Percentiles rank a stretch among this genome's conserved stretches.
These are phyloP conservation scores for Diaporthe destruens DNA, from an alignment of 2,329 filamentous ascomycete genomes.

Conservation along the genomic window DNA sequence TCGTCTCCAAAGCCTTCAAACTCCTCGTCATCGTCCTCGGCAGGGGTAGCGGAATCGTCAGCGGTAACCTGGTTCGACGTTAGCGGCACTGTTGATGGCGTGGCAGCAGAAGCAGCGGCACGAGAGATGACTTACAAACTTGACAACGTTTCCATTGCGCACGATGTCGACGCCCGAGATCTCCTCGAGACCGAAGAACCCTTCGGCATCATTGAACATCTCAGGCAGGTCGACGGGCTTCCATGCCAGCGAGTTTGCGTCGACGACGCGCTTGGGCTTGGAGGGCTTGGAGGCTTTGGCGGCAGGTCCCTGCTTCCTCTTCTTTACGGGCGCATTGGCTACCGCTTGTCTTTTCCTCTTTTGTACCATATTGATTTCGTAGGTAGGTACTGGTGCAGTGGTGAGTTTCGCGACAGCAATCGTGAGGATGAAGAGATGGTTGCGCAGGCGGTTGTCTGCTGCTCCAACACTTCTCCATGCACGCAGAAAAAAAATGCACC, in stretches of 20 bases:
- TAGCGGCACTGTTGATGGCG: not conserved
- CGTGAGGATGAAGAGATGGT: not conserved
- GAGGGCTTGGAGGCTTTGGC: conserved; percentile 1
- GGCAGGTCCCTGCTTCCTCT: conserved; percentile 43
- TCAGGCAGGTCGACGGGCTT: conserved; percentile 76
- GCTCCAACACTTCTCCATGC: not conserved
- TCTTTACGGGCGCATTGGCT: conserved; percentile 27
- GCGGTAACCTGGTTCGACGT: conserved; percentile 10
- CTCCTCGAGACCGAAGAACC: conserved; percentile 92
- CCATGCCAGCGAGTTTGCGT: conserved; percentile 67
- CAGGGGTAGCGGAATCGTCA: not conserved
- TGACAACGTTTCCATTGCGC: conserved; percentile 69
- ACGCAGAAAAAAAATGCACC: conserved; percentile 34
- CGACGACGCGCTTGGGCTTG: conserved; percentile 57
- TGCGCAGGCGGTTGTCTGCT: not conserved
- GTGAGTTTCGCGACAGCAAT: not conserved
- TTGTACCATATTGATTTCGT: conserved; percentile 33
- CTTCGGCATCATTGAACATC: conserved; percentile 88
- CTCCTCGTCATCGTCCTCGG: conserved; percentile 48
- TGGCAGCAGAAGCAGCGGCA: not conserved
- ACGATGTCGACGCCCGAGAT: conserved; percentile 92
- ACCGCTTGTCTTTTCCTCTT: conserved; percentile 47
- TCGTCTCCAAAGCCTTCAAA: conserved; percentile 52
- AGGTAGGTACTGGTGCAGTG: not conserved
- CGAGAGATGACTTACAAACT: conserved; percentile 62